Base-by-base conservation (phyloP, 2,329 filamentous ascomycete species). In the Tolypocladium ophioglossoides region DNA sequence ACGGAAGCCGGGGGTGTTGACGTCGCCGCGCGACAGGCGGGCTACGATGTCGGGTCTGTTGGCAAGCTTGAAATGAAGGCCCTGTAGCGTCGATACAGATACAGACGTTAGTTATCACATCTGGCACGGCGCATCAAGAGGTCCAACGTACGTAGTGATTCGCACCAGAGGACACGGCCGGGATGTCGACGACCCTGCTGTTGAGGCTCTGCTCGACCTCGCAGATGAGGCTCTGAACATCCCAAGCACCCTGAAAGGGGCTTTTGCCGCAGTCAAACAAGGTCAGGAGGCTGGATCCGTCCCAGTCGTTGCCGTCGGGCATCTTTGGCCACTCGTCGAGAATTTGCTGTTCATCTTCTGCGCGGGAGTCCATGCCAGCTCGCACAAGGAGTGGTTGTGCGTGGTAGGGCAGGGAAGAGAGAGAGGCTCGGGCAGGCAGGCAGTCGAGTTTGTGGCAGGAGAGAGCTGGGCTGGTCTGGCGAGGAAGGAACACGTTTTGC, bases 131-230 rank as follows among this genome's bases (percentile, higher is more conserved):
- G 18, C 5, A 18, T 12, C n/a, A 24, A 11, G n/a, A 40, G 35
- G 18, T 1, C 5, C 18, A 18, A 11, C 27, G 7, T 8, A 56
- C 65, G 52, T 64, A 67, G 56, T 65, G 61, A 56, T 67, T 64
- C 18, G 63, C 65, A 32, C 63, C 63, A 18, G 49, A 55, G 37
- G 51, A 49, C 37, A 65, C 54, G 18, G 38, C 10, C 8, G 63
- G 61, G 38, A 67, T 65, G 34, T 66, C 61, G 34, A 56, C 47
- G 49, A 68, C 61, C 12, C 52, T 37, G 35, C 56, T 41, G 22
- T 30, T 51, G 46, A 64, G 54, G 34, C 50, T 56, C 38, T 62
- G 48, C 52, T 67, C 63, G 39, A 66, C 56, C 52, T 67, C 66
- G 50, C 41, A 49, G 46, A 67, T 59, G 32, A 68, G 62, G 9